Percentiles rank a stretch among this genome's conserved stretches.
These are phyloP conservation scores for Pseudogymnoascus sp. DNA, from an alignment of 2,329 filamentous ascomycete species.

Conservation along the genomic window DNA sequence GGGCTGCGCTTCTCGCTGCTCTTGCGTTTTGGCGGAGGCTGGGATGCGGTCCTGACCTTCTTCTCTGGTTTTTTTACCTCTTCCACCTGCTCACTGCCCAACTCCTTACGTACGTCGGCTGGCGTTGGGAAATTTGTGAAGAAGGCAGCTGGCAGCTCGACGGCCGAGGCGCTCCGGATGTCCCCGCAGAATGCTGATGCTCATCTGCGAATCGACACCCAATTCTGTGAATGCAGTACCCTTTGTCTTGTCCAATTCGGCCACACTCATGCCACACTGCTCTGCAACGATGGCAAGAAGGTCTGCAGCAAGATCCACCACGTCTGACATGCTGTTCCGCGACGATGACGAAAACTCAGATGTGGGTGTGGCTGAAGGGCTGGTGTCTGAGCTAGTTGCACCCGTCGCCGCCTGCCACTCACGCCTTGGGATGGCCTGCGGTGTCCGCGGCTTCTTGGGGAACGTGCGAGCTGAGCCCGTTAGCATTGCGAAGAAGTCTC, in stretches of 20 bases:
- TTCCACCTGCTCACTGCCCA: not conserved
- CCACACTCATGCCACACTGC: not conserved
- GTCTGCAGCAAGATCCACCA: not conserved
- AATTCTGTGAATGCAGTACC: constrained; percentile 48
- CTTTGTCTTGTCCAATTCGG: not conserved
- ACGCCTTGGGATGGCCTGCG: not conserved
- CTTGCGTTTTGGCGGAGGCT: not conserved
- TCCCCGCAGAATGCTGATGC: not conserved
- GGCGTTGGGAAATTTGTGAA: not conserved
- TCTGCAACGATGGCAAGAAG: not conserved
- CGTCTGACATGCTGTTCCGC: not conserved
- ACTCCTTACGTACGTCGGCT: not conserved
- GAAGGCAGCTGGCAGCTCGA: not conserved
- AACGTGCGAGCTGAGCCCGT: not conserved
- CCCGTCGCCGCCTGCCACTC: not conserved
- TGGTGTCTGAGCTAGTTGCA: not conserved
- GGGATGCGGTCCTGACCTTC: not conserved
- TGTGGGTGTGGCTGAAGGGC: not conserved
- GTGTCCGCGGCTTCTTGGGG: not conserved
- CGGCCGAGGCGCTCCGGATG: not conserved
- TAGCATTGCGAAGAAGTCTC: not conserved
- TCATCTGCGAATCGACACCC: constrained; percentile 56
- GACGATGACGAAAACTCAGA: not conserved
- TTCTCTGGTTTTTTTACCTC: not conserved
- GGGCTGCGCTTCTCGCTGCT: not conserved